phyloP scores from a whole-genome alignment of 2,329 filamentous ascomycete species.

The Fusarium marasasianum region DNA sequence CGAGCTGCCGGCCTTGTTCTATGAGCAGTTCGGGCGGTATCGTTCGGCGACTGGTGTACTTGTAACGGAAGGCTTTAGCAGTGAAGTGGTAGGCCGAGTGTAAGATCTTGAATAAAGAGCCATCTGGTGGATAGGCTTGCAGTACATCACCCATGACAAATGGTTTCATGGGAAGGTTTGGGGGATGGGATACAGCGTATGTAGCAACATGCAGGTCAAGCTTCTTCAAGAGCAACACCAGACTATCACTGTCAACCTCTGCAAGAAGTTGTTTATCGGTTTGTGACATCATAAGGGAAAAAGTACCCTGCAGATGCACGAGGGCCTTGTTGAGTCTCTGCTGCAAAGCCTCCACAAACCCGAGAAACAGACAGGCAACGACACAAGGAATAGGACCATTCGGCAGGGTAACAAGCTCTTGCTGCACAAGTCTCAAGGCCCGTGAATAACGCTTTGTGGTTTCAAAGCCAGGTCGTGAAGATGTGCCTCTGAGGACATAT shows the following conservation, averaged over 20 bases:
- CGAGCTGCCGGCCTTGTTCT: constrained; percentile 32
- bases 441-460: constrained; percentile 15
- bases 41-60: constrained; percentile 16
- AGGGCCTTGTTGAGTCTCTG: constrained; percentile 13
- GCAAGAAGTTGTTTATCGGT: background rate
- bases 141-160: background rate
- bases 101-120: background rate
- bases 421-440: constrained; percentile 24
- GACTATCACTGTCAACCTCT: background rate
- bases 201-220: constrained; percentile 35
- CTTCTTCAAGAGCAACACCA: constrained; percentile 24
- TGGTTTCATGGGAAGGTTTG: constrained; percentile 10
- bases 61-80: constrained; percentile 14
- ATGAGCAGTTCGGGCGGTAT: constrained; percentile 32
- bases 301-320: constrained; percentile 20
- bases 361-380: constrained; percentile 32
- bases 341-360: constrained; percentile 14
- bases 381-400: constrained; percentile 21
- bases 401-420: constrained; percentile 17
- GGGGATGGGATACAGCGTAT: constrained; percentile 12
- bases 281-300: constrained; percentile 20
- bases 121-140: background rate
- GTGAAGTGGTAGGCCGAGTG: constrained; percentile 31
- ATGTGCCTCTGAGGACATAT: constrained; percentile 8
- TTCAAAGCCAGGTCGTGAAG: background rate